phyloP scores from a whole-genome alignment of 345 rosid genomes.

The Salix exigua region DNA sequence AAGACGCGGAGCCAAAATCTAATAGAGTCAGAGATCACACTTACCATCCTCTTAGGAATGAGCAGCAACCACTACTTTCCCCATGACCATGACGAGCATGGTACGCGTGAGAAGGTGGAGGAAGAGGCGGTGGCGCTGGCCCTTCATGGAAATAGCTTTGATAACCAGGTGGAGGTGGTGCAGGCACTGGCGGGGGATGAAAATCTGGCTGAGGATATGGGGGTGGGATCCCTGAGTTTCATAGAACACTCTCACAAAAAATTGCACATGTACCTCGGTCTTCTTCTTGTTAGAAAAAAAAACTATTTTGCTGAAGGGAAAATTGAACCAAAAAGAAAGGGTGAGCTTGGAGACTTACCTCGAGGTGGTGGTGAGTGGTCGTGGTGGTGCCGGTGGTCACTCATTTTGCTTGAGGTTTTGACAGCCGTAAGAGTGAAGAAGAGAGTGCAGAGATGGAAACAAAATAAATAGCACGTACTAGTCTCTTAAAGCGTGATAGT shows the following conservation, averaged over 20 bases:
- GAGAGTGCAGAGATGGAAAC: neutral
- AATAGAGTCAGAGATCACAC: neutral
- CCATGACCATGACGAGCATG: constrained; percentile 11
- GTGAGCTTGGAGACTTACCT: neutral
- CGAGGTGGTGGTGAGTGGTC: neutral
- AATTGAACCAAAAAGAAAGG: neutral
- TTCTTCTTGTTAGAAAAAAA: neutral
- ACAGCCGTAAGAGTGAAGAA: too few relatives aligned
- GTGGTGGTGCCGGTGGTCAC: neutral
- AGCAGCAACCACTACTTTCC: constrained; percentile 17
- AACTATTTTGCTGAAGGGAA: neutral
- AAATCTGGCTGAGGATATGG: constrained; percentile 13
- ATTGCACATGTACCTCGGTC: neutral
- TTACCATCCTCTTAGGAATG: constrained; percentile 38
- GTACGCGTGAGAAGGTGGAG: constrained; percentile 10
- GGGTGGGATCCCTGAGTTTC: constrained; percentile 25
- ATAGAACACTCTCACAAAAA: neutral
- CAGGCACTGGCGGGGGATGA: neutral
- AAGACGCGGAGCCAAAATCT: neutral
- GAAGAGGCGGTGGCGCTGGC: constrained; percentile 19
- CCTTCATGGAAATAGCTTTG: constrained; percentile 35
- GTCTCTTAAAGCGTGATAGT: too few relatives aligned
- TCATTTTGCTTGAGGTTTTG: neutral
- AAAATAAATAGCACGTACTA: neutral
- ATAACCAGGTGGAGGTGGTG: constrained; percentile 21